Conservation (phyloP, 148 eudicot genomes). For the Camellia lanceoleosa region DNA sequence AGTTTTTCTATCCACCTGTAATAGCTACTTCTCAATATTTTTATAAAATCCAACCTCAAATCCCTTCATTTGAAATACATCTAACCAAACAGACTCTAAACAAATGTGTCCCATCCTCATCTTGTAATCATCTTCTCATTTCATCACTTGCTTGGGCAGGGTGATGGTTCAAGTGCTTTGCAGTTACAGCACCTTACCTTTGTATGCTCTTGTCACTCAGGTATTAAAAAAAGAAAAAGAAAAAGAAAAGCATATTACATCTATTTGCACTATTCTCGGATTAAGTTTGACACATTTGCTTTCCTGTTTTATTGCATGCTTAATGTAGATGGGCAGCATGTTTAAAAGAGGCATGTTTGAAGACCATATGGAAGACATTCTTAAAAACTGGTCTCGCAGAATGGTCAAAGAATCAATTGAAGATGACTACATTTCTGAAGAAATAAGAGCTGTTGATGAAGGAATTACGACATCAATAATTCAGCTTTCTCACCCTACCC, state of each 20-base stretch:
- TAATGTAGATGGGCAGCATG: slow-evolving; percentile 60
- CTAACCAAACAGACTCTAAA: too few species aligned
- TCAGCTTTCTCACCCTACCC: slow-evolving; percentile 5
- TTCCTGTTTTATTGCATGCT: neutral
- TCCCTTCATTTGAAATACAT: too few species aligned
- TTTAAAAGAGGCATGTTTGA: slow-evolving; percentile 43
- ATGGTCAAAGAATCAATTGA: slow-evolving; percentile 14
- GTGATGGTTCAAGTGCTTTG: slow-evolving; percentile 78
- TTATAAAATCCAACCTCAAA: too few species aligned
- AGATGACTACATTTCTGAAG: slow-evolving; percentile 7
- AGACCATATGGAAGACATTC: neutral
- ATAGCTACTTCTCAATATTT: too few species aligned
- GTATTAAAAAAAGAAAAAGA: slow-evolving; percentile 26
- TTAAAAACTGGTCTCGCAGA: slow-evolving; percentile 27
- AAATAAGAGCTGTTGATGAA: slow-evolving; percentile 9
- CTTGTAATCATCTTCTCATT: neutral
- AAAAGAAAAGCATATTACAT: too few species aligned
- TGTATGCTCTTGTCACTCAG: slow-evolving; percentile 91
- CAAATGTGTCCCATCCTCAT: too few species aligned
- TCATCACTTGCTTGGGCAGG: slow-evolving; percentile 36
- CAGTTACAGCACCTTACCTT: slow-evolving; percentile 86
- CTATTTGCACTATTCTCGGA: too few species aligned
- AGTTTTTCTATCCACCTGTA: too few species aligned
- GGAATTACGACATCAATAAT: slow-evolving; percentile 20
- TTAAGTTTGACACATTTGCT: neutral